These are phyloP conservation scores for Chlorella sorokiniana DNA, from an alignment of 139 green algal species.

Conservation along the genomic window DNA sequence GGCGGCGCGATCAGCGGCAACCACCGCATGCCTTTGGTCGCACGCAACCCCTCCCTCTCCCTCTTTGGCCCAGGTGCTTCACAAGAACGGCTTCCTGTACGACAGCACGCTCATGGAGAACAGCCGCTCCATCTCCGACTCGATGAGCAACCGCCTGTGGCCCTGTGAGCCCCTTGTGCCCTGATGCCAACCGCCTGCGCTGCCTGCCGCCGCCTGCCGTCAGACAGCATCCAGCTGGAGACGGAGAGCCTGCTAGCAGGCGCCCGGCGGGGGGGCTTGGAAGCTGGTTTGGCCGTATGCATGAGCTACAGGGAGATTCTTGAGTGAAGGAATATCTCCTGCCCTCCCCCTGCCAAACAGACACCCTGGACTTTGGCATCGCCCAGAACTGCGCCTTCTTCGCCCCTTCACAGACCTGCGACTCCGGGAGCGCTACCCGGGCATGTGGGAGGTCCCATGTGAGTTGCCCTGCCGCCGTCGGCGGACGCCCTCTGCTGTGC, in stretches of 20 bases:
- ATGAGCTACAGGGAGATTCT: too few species aligned
- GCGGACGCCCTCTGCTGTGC: too few species aligned
- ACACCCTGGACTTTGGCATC: conserved; percentile 43
- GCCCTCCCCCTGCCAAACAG: background rate
- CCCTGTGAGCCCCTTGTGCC: background rate
- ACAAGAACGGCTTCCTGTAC: conserved; percentile 23
- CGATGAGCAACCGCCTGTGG: conserved; percentile 18
- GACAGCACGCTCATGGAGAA: conserved; percentile 23
- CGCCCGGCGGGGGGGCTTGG: too few species aligned
- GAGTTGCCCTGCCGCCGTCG: background rate
- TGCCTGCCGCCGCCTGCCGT: background rate
- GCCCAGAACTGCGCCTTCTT: conserved; percentile 28
- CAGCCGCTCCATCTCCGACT: background rate
- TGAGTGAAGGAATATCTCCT: too few species aligned
- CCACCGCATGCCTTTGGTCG: too few species aligned
- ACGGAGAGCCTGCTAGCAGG: too few species aligned
- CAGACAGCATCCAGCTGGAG: too few species aligned
- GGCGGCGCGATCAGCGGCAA: too few species aligned
- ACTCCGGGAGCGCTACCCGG: conserved; percentile 8
- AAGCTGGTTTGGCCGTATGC: too few species aligned
- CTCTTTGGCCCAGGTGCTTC: conserved; percentile 11
- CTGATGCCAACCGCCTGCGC: background rate
- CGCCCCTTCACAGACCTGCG: background rate
- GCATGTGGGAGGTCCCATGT: conserved; percentile 33
- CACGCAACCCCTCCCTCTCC: background rate